A percentile compares a stretch with the other conserved stretches of the same genome.
These are phyloP conservation scores for Cokeromyces recurvatus DNA, from an alignment of 371 early-diverging fungal genomes.

Conservation along the genomic window DNA sequence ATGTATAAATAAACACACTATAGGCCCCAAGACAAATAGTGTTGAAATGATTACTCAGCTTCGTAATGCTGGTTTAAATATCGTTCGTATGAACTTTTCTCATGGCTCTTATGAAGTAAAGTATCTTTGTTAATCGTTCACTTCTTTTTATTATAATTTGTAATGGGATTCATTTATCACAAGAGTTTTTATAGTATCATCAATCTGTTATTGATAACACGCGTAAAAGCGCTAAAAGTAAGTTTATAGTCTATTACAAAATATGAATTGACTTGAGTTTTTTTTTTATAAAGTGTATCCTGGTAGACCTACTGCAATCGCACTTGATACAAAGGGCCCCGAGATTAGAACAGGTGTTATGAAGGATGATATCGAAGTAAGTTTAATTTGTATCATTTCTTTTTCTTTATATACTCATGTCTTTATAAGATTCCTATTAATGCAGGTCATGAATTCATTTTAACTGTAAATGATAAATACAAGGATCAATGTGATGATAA, in stretches of 20 bases:
- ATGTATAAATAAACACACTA: no score
- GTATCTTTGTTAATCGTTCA: neutral
- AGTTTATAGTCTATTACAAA: slow-evolving; percentile 2
- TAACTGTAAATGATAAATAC: slow-evolving; percentile 73
- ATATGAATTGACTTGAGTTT: no score
- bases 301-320: slow-evolving; percentile 77
- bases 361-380: slow-evolving; percentile 54
- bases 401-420: neutral
- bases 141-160: neutral
- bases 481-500: slow-evolving; percentile 64
- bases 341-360: slow-evolving; percentile 82
- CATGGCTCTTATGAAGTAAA: slow-evolving; percentile 89
- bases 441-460: slow-evolving; percentile 75
- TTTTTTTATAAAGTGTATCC: slow-evolving; percentile 37
- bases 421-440: slow-evolving; percentile 45
- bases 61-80: slow-evolving; percentile 92
- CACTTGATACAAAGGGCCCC: slow-evolving; percentile 85
- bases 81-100: slow-evolving; percentile 93
- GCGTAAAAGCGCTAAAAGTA: slow-evolving; percentile 49
- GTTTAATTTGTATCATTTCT: no score
- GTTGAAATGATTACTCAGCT: slow-evolving; percentile 83
- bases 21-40: slow-evolving; percentile 79
- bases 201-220: slow-evolving; percentile 78
- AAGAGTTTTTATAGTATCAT: slow-evolving; percentile 75
- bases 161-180: neutral